phyloP scores from a whole-genome alignment of 768 basidiomycete species.

The Mycena olivaceomarginata region DNA sequence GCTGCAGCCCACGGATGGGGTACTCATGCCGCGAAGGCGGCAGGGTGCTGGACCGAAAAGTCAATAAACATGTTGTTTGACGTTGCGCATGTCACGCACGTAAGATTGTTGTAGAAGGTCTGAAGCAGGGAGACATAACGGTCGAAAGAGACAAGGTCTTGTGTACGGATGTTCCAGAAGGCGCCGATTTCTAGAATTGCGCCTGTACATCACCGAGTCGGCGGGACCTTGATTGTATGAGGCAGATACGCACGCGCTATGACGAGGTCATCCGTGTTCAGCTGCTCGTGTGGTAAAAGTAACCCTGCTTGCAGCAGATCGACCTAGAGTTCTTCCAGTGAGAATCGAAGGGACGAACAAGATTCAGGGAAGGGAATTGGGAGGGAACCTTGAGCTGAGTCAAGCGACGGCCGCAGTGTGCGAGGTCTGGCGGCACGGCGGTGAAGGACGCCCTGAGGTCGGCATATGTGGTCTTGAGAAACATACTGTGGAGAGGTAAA shows the following conservation, averaged over 20 bases:
- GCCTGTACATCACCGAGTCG: slow-evolving; percentile 66
- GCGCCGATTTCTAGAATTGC: slow-evolving; percentile 98
- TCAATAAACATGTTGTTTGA: background rate
- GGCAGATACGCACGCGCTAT: slow-evolving; percentile 78
- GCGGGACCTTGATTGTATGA: background rate
- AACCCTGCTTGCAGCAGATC: slow-evolving; percentile 87
- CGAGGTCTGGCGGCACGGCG: slow-evolving; percentile 80
- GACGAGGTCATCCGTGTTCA: slow-evolving; percentile 79
- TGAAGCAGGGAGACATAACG: slow-evolving; percentile 95
- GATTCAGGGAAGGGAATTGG: background rate
- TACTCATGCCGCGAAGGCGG: slow-evolving; percentile 92
- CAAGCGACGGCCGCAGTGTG: slow-evolving; percentile 77
- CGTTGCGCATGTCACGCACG: slow-evolving; percentile 59
- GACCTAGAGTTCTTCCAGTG: too few species aligned
- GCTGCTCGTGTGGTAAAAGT: slow-evolving; percentile 81
- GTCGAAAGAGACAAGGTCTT: slow-evolving; percentile 95
- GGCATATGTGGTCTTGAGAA: slow-evolving; percentile 75
- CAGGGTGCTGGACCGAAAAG: slow-evolving; percentile 75
- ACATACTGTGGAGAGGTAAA: too few species aligned
- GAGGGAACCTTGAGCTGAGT: slow-evolving; percentile 82
- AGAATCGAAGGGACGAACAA: too few species aligned
- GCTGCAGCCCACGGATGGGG: slow-evolving; percentile 93
- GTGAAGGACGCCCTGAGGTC: slow-evolving; percentile 82
- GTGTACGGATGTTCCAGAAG: slow-evolving; percentile 92
- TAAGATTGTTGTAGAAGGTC: slow-evolving; percentile 92